Evolutionary conservation across 495 filamentous ascomycete genomes (phyloP), one percentile per base, ranked within the genome.

Genomic region (Podospora pseudocomata): DNA sequence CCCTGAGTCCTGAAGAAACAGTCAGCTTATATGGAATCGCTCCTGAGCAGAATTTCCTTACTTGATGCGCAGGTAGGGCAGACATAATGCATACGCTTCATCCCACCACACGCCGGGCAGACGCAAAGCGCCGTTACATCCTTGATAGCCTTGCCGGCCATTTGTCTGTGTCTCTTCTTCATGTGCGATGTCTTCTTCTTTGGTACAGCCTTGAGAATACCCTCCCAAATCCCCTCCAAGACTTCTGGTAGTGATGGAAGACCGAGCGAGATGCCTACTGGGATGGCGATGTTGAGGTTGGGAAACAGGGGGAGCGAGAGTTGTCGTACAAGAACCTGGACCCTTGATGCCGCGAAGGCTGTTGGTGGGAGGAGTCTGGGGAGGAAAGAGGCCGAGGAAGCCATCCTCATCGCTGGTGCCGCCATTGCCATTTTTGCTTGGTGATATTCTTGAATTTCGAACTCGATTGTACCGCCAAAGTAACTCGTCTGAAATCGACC

Each of bases 101-200:
- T 76, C 72, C 89, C 83, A 16, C 94, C 96, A 75, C 95, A 99
- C 16, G 88, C 90, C 1, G 94, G 88, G 74, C 95, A 99, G 74
- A 87, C 91, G 78, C 91, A 93, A 71, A 99, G 82, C 53, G 85
- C 84, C 63, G 88, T 94, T 23, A 96, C 88, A 75, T 98, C 95
- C 83, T 94, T 91, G 74, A 98, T 82, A 54, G 87, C 93, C 79
- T 98, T 98, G 73, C 94, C 94, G 19, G 92, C 94, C 88, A 97
- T 89, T 72, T 94, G 92, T 72, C 96, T 86, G 73, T 92, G 89
- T 69, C 95, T 89, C 82, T 91, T 96, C 85, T 96, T 97, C 85
- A 91, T 92, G 79, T 99, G 91, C 27, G 94, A 97, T 11, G 93
- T 96, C 87, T 98, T 99, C 82, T 97, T 98, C 86, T 99, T 99